Evolutionary conservation across 768 basidiomycete genomes (phyloP), one percentile per base, ranked within the genome.

Genomic region (Xerocomellus chrysenteron): DNA sequence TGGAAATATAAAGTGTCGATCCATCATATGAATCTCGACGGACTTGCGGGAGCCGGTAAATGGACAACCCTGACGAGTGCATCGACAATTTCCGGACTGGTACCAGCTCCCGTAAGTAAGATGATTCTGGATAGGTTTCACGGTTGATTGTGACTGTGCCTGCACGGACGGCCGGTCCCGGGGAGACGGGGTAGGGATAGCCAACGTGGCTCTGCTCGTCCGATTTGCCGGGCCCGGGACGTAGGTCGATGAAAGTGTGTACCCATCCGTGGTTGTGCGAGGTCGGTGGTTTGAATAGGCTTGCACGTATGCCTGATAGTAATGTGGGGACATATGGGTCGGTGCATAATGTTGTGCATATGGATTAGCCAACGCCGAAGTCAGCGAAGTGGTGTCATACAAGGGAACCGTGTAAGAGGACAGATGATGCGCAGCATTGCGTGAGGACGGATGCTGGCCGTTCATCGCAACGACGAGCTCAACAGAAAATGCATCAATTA

Each of bases 21-120:
- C 92, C 91, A 92, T 93, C 84, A 85, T 87, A 65, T 94, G 92
- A 30, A 76, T 78, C 69, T 92, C 87, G 16, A 92, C 82, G 26
- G 82, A 75, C 67, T 90, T 89, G 40, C 76, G 74, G 4, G 90
- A 86, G 35, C 88, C 91, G 39, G 75, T 75, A 63, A 90, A 94
- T 7, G 68, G 62, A 68, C 92, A 94, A n/a, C 78, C 78, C 42
- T 73, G 76, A 62, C 87, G 77, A 9, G 80, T 78, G 68, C 90
- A 92, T 52, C 80, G 79, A 59, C 60, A 68, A 61, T 75, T 79
- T 5, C 90, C 90, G 40, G 82, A 66, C 54, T 84, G 84, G 65
- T 87, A 85, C 85, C 86, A 87, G n/a, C 72, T 59, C 21, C 62
- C 67, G 66, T 63, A 28, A 5, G 63, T 57, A 50, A 64, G 66